Evolutionary conservation across 306 rosid genomes (phyloP).

Genomic region (Prunus mongolica): DNA sequence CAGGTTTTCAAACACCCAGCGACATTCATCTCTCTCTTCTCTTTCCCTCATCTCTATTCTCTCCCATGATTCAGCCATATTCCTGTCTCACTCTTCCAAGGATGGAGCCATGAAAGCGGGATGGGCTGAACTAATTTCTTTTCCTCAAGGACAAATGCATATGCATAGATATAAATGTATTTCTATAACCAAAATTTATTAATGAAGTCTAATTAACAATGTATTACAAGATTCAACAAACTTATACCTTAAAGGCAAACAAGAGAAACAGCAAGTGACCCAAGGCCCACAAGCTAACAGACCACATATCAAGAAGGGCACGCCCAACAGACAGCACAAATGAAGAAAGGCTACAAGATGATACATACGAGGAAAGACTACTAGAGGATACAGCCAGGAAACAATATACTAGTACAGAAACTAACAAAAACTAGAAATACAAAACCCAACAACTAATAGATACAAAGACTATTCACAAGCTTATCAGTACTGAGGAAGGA

Average conservation of each 20-base stretch:
- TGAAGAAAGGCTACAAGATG: neutral
- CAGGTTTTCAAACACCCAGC: neutral
- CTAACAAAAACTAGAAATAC: neutral
- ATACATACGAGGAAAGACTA: neutral
- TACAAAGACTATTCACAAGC: neutral
- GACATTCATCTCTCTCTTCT: neutral
- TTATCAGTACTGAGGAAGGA: neutral
- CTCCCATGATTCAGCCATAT: neutral
- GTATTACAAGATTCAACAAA: neutral
- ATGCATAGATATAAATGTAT: neutral
- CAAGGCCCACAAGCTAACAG: neutral
- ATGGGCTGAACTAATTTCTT: neutral
- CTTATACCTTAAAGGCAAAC: neutral
- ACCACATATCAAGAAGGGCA: neutral
- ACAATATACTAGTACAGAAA: neutral
- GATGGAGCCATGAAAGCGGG: neutral
- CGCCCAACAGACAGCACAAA: neutral
- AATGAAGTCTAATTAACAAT: neutral
- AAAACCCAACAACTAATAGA: neutral
- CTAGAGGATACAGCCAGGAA: neutral
- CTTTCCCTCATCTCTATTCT: neutral
- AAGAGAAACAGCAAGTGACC: neutral
- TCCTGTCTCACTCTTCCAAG: neutral
- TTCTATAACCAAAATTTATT: neutral
- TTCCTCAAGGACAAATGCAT: neutral